These are phyloP conservation scores for Phycomyces nitens DNA, from an alignment of 192 early-diverging fungal genomes.

Conservation along the genomic window DNA sequence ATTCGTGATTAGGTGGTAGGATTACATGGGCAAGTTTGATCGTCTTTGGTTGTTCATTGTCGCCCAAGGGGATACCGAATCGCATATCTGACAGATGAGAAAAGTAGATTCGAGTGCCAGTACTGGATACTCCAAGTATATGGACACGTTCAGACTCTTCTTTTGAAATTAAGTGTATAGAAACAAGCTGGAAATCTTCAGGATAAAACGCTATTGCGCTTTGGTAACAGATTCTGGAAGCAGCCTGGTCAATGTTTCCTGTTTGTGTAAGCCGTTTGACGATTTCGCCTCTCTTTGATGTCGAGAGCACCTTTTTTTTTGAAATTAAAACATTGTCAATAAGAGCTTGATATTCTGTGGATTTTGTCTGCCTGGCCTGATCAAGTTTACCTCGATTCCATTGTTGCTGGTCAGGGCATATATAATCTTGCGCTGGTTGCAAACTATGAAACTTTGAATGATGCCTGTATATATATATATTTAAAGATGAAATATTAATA, in stretches of 20 bases:
- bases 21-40: conserved; percentile 71
- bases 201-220: conserved; percentile 41
- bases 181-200: conserved; percentile 61
- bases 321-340: not conserved
- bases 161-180: conserved; percentile 68
- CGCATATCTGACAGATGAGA: conserved; percentile 38
- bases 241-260: conserved; percentile 42
- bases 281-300: conserved; percentile 45
- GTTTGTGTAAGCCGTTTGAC: conserved; percentile 50
- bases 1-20: conserved; percentile 52
- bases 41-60: conserved; percentile 42
- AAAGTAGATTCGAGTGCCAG: conserved; percentile 77
- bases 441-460: conserved; percentile 50
- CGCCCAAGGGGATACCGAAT: not conserved
- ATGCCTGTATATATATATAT: no score
- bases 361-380: not conserved
- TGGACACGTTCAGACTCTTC: conserved; percentile 68
- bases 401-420: conserved; percentile 69
- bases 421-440: conserved; percentile 65
- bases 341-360: not conserved
- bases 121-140: conserved; percentile 73
- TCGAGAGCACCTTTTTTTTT: conserved; percentile 34
- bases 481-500: no score
- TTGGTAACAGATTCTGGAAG: conserved; percentile 43
- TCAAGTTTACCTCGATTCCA: conserved; percentile 59